Percentiles rank a stretch among this genome's conserved stretches.
Evolutionary conservation across 73 alveolate species (phyloP).

Genomic region (Tetrahymena malaccensis): DNA sequence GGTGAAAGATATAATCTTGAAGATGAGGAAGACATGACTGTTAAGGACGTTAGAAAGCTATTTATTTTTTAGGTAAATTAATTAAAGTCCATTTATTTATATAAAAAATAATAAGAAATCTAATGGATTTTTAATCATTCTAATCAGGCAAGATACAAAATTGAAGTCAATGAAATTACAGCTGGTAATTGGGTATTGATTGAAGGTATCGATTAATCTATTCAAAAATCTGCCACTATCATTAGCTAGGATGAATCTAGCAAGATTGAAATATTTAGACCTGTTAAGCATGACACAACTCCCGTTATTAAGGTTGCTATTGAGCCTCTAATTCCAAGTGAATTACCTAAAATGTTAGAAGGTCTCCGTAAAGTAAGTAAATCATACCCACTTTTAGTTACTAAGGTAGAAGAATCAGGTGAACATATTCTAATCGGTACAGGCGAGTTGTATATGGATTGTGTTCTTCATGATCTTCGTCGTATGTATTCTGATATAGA

Average conservation of each 20-base stretch:
- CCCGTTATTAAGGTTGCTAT: constrained; percentile 91
- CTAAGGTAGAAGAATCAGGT: constrained; percentile 98
- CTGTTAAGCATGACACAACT: constrained; percentile 51
- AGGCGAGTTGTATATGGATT: constrained; percentile 98
- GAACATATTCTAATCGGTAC: constrained; percentile 98
- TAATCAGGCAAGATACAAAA: constrained; percentile 58
- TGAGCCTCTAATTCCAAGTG: constrained; percentile 99
- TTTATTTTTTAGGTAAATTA: constrained; percentile 52
- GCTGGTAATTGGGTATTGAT: constrained; percentile 91
- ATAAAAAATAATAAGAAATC: too few relatives aligned
- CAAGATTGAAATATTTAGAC: constrained; percentile 63
- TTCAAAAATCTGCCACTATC: constrained; percentile 78
- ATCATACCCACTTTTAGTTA: constrained; percentile 73
- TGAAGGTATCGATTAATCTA: constrained; percentile 78
- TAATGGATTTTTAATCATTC: too few relatives aligned
- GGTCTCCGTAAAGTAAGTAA: constrained; percentile 90
- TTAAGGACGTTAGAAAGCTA: constrained; percentile 54
- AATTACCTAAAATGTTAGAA: constrained; percentile 99
- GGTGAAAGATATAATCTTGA: constrained; percentile 93
- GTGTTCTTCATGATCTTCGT: constrained; percentile 95
- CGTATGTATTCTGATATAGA: constrained; percentile 95
- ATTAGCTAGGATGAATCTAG: constrained; percentile 28
- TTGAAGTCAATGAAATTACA: constrained; percentile 65
- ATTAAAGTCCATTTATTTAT: constrained; percentile 25
- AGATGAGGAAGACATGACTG: constrained; percentile 90